Evolutionary conservation across 2,329 filamentous ascomycete genomes (phyloP), one percentile per base, ranked within the genome.

Genomic region (Pseudogymnoascus sp.): DNA sequence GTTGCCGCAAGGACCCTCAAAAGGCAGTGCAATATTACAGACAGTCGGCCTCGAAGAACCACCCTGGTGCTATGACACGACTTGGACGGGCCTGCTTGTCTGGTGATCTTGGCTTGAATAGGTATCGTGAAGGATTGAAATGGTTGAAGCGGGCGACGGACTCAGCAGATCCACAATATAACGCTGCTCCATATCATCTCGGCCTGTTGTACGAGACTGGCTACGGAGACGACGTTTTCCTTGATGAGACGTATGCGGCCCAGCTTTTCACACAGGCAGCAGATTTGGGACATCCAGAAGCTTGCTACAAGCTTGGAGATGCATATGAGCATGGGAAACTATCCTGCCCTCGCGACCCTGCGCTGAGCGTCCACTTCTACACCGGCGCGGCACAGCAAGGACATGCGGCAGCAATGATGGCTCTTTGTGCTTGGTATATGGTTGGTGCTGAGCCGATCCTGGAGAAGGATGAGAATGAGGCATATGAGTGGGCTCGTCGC

Each of bases 391-490:
- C 94, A 2, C 89, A 96, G 70, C 81, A 83, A 50, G 91, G 90
- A 1, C 89, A 97, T 70, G 81, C 92, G 0, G 83, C 86, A 57
- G 93, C 92, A 57, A 97, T 97, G 92, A 96, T 99, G 92, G 93
- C 93, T 4, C 80, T 99, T 7, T 99, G 94, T 75, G 94, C 94
- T 9, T 99, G 94, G 94, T 99, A 97, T 74, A 89, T 97, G 81
- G 89, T 97, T 39, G 94, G 94, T 9, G 94, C 94, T 1, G 89
- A 92, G 67, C 92, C 92, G 0, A 86, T 97, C 12, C 77, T 99
- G 20, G 92, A 96, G 63, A 96, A 94, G 75, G 93, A 99, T 69
- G 93, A 97, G 73, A 88, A 88, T 67, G 94, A 99, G 74, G 94
- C 94, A 8, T 97, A 95, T 70, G 92, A 96, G 73, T 99, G 94